A percentile compares a stretch with the other conserved stretches of the same genome.
Evolutionary conservation across 2,329 filamentous ascomycete genomes (phyloP).

Genomic region (Aspergillus sp.): DNA sequence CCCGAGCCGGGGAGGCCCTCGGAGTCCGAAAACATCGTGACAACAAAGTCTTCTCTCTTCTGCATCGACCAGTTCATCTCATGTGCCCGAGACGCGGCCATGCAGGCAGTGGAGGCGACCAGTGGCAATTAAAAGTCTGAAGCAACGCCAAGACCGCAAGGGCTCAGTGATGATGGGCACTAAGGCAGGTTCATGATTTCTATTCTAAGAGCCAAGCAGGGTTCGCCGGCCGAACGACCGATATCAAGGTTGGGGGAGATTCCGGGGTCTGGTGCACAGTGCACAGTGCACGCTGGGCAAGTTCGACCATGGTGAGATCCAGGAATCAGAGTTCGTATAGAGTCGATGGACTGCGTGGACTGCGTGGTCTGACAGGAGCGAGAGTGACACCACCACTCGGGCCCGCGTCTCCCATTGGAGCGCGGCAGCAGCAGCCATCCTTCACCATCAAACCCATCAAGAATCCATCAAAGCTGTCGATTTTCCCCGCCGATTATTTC

Average conservation of each 20-base stretch:
- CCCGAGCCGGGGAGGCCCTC: not conserved
- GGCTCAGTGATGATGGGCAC: not conserved
- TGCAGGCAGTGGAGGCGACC: too few relatives aligned
- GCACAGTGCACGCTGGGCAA: too few relatives aligned
- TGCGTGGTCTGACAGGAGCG: not conserved
- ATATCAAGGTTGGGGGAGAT: not conserved
- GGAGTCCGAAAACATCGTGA: not conserved
- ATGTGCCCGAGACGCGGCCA: not conserved
- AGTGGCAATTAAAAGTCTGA: not conserved
- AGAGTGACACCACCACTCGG: not conserved
- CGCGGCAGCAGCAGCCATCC: not conserved
- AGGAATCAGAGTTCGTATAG: not conserved
- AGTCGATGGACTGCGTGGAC: not conserved
- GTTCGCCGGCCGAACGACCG: not conserved
- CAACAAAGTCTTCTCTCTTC: not conserved
- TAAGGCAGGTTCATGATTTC: conserved; percentile 2
- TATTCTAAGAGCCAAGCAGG: not conserved
- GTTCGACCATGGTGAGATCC: too few relatives aligned
- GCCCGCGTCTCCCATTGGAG: not conserved
- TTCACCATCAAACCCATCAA: not conserved
- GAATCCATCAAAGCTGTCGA: too few relatives aligned
- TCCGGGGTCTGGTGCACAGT: not conserved
- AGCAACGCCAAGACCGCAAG: not conserved
- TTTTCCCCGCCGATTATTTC: too few relatives aligned
- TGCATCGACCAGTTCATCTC: too few relatives aligned